Evolutionary conservation across 1,284 basidiomycete species (phyloP).

Genomic region (Melampsora americana): DNA sequence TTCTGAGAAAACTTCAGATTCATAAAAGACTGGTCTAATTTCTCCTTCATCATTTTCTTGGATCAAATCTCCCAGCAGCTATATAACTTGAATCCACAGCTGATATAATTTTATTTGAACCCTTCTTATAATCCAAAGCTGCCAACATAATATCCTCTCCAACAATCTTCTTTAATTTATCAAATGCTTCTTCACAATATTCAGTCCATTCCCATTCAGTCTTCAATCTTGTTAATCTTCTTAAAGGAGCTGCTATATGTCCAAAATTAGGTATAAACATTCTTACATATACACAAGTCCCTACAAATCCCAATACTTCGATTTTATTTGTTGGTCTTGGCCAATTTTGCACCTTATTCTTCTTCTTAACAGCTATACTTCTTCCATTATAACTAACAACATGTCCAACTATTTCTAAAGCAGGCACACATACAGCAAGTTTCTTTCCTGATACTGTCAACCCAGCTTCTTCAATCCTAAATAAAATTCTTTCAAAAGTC

Average conservation of each 20-base stretch:
- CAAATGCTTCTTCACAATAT: conserved; percentile 11
- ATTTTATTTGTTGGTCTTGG: background rate
- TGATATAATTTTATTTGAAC: background rate
- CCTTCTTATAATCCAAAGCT: background rate
- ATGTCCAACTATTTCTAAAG: conserved; percentile 26
- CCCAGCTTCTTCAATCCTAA: conserved; percentile 30
- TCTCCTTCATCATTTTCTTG: conserved; percentile 12
- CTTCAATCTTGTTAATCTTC: conserved; percentile 13
- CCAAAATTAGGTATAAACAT: conserved; percentile 29
- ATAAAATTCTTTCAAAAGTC: conserved; percentile 11
- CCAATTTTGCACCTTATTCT: conserved; percentile 25
- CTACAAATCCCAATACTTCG: conserved; percentile 1
- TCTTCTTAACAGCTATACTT: background rate
- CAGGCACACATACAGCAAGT: background rate
- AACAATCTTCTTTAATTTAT: conserved; percentile 1
- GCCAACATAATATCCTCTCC: conserved; percentile 16
- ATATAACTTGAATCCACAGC: conserved; percentile 28
- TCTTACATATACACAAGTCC: conserved; percentile 24
- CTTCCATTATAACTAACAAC: conserved; percentile 16
- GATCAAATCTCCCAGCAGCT: conserved; percentile 12
- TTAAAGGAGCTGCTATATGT: background rate
- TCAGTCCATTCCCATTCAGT: conserved; percentile 14
- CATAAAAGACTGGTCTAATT: conserved; percentile 6
- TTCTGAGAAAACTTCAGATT: conserved; percentile 1
- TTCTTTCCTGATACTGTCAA: conserved; percentile 16